Evolutionary conservation across 2,329 filamentous ascomycete species (phyloP), one percentile per base, ranked within the genome.

Genomic region (Aspergillus latus): DNA sequence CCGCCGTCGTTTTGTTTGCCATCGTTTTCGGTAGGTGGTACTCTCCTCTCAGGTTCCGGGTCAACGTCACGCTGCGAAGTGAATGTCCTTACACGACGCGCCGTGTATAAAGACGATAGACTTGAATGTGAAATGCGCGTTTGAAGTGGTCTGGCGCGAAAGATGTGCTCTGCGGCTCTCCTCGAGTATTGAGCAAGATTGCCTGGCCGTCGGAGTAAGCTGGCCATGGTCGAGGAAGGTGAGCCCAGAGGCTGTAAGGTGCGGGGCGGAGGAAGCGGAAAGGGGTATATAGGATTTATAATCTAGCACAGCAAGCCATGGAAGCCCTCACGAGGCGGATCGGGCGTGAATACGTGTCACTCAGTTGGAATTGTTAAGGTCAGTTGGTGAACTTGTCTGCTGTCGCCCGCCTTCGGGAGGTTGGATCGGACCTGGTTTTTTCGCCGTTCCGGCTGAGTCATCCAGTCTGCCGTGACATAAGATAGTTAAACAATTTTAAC

Each of bases 141-240:
- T 66, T 75, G 68, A 66, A 70, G 63, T 70, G 76, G 68, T 75
- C 77, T 76, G 60, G 78, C 74, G 67, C 80, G 78, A 53, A 81
- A 73, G 59, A 81, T 74, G 66, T 77, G 75, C 68, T 81, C 80
- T 68, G 82, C 76, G 63, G 80, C 80, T 64, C 81, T 76, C 72
- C 82, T 82, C 57, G 84, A 82, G 68, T 85, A 79, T 72, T 83
- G 82, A 75, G 84, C 83, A 71, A 89, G 76, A 72, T 84, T 82
- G 78, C 84, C 83, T 72, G 86, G 82, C 73, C 85, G 84, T 72
- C 86, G 83, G 64, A 88, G 76, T 68, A 87, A 78, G 67, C 84
- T 83, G 72, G 85, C 85, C 87, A 89, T 89, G 74, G 72, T 78
- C 75, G 72, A 72, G 67, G 67, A 67, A 64, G 61, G 58, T 62